Evolutionary conservation across 73 alveolate genomes (phyloP).

Genomic region (Paramecium caudatum): DNA sequence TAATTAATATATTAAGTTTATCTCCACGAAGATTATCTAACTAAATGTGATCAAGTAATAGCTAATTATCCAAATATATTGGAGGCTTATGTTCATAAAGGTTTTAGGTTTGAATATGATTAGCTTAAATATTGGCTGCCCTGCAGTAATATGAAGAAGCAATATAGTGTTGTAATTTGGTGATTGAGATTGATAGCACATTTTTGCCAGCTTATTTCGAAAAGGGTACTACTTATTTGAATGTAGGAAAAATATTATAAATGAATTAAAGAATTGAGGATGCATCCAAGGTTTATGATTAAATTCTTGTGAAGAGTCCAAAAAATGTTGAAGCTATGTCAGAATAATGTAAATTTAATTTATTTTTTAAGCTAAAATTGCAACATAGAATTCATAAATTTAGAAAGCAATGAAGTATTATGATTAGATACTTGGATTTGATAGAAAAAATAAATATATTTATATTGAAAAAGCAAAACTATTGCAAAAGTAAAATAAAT

Average conservation of each 20-base stretch:
- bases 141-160: background rate
- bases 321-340: background rate
- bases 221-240: background rate
- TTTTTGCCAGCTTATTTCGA: background rate
- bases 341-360: background rate
- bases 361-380: background rate
- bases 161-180: background rate
- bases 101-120: background rate
- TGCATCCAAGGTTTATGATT: background rate
- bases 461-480: conserved; percentile 2
- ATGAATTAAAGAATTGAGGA: background rate
- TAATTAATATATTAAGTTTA: background rate
- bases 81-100: background rate
- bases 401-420: conserved; percentile 6
- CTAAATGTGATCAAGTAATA: background rate
- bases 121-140: background rate
- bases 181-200: background rate
- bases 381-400: background rate
- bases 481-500: conserved; percentile 1
- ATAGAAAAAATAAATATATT: conserved; percentile 8
- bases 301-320: background rate
- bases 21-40: background rate
- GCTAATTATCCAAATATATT: background rate
- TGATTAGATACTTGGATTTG: conserved; percentile 21
- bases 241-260: background rate